Evolutionary conservation across 2,329 filamentous ascomycete genomes (phyloP).

Genomic region (Ilyonectria mors-panacis): DNA sequence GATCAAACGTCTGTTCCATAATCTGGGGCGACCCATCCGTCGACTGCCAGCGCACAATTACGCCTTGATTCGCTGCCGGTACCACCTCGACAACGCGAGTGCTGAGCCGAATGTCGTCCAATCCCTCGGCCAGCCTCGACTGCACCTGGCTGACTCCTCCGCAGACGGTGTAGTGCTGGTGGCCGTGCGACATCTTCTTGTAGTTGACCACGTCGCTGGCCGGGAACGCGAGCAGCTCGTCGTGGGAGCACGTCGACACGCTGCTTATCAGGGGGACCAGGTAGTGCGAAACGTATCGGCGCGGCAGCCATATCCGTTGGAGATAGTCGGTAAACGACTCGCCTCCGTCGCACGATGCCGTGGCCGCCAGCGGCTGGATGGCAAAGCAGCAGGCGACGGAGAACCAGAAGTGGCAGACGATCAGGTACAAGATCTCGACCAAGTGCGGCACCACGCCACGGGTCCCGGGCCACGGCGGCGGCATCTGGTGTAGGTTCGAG

Average conservation of each 20-base stretch:
- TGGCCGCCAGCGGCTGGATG: constrained; percentile 52
- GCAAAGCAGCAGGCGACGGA: constrained; percentile 66
- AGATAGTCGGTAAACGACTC: constrained; percentile 67
- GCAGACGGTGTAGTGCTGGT: constrained; percentile 66
- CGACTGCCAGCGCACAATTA: constrained; percentile 55
- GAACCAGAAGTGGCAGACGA: constrained; percentile 68
- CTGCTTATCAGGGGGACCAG: constrained; percentile 69
- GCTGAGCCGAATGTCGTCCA: constrained; percentile 58
- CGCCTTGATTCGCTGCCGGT: constrained; percentile 36
- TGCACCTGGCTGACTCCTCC: constrained; percentile 67
- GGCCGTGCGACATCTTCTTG: constrained; percentile 61
- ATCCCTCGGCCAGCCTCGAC: constrained; percentile 57
- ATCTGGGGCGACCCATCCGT: constrained; percentile 24
- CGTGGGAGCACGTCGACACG: constrained; percentile 69
- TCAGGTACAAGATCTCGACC: constrained; percentile 60
- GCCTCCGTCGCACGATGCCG: constrained; percentile 11
- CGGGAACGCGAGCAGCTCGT: constrained; percentile 64
- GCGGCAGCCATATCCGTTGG: constrained; percentile 64
- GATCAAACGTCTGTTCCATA: constrained; percentile 61
- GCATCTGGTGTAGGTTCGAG: constrained; percentile 66
- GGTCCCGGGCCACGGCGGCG: constrained; percentile 58
- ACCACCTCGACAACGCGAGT: constrained; percentile 56
- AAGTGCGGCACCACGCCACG: constrained; percentile 57
- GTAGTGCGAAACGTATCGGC: constrained; percentile 63
- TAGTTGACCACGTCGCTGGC: constrained; percentile 68